These are phyloP conservation scores for Colletotrichum sp. DNA, from an alignment of 2,329 filamentous ascomycete species.

Conservation along the genomic window DNA sequence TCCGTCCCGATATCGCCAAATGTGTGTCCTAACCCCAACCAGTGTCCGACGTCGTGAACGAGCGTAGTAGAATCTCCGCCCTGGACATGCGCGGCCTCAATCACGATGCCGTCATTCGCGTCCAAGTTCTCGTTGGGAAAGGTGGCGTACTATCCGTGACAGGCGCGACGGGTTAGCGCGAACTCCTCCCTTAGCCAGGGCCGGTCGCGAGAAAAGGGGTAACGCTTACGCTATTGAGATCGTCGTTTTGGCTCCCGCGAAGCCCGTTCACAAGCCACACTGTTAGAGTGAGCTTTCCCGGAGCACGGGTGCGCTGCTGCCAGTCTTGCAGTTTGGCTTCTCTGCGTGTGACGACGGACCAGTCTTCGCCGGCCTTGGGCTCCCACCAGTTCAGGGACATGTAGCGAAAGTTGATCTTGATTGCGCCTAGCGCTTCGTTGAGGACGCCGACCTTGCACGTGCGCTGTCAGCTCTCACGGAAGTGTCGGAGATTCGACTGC, in stretches of 20 bases:
- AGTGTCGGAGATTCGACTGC: neutral
- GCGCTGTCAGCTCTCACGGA: neutral
- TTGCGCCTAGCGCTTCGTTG: conserved; percentile 4
- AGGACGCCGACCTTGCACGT: neutral
- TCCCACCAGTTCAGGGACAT: conserved; percentile 18
- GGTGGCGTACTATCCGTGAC: conserved; percentile 4
- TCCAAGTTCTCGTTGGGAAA: conserved; percentile 15
- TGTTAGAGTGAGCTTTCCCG: conserved; percentile 1
- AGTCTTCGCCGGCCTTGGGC: conserved; percentile 7
- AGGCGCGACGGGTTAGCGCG: neutral
- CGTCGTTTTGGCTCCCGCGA: neutral
- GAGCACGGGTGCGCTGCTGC: neutral
- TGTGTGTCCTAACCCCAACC: conserved; percentile 22
- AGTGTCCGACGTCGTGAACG: conserved; percentile 29
- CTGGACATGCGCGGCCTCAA: conserved; percentile 9
- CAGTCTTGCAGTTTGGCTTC: conserved; percentile 7
- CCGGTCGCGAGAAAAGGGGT: neutral
- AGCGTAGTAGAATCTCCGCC: conserved; percentile 26
- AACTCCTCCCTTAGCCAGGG: neutral
- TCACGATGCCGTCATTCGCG: conserved; percentile 7
- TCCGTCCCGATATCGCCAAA: conserved; percentile 11
- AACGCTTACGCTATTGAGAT: conserved; percentile 10
- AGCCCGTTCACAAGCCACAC: conserved; percentile 12
- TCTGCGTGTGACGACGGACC: neutral
- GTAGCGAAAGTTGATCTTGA: conserved; percentile 13